These are phyloP conservation scores for Paspalum vaginatum DNA, from an alignment of 176 grass and related monocot genomes.

Conservation along the genomic window DNA sequence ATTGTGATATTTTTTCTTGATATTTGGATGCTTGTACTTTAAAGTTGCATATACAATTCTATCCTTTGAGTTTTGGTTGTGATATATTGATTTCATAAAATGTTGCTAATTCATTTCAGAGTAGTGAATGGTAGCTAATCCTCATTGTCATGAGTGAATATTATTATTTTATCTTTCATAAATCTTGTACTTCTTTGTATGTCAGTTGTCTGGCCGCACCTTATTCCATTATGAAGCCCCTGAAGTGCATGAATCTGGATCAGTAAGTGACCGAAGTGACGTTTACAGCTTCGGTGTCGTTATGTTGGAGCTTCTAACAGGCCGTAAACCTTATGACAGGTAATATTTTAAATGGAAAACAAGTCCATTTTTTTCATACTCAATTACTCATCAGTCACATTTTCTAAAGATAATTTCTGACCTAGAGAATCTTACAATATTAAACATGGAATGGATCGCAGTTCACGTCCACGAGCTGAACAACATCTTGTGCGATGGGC, in stretches of 20 bases:
- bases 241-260: constrained; percentile 81
- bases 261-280: constrained; percentile 79
- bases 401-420: constrained; percentile 27
- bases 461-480: constrained; percentile 75
- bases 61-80: background rate
- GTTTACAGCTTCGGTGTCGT: constrained; percentile 96
- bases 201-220: constrained; percentile 68
- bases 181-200: constrained; percentile 38
- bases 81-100: constrained; percentile 15
- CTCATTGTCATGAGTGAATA: background rate
- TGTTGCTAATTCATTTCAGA: background rate
- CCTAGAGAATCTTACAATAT: constrained; percentile 2
- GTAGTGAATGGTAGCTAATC: background rate
- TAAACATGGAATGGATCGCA: constrained; percentile 44
- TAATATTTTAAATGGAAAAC: constrained; percentile 32
- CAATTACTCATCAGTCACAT: constrained; percentile 18
- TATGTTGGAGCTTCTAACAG: constrained; percentile 98
- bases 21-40: background rate
- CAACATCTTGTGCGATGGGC: constrained; percentile 98
- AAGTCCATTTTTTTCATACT: background rate
- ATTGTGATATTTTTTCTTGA: background rate
- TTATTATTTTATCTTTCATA: constrained; percentile 29
- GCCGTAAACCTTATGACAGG: constrained; percentile 90
- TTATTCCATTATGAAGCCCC: constrained; percentile 88
- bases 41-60: background rate